phyloP scores from a whole-genome alignment of 2,329 filamentous ascomycete genomes.

The Ilyonectria robusta region DNA sequence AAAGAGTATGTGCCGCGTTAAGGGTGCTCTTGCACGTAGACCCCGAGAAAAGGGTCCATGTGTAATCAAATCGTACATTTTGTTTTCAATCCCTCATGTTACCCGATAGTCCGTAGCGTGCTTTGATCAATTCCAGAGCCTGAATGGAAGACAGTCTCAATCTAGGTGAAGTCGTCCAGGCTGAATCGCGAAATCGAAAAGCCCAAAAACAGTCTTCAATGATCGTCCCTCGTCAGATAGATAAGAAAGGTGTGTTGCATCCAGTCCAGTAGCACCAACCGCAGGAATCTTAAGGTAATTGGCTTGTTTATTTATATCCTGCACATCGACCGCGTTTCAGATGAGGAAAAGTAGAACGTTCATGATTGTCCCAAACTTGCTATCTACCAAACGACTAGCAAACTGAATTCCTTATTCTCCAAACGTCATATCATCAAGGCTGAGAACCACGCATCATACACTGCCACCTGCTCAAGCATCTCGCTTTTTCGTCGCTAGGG shows the following conservation, averaged over 20 bases:
- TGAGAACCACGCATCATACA: background rate
- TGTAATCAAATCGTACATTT: no score
- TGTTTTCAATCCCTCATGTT: no score
- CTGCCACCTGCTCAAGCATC: background rate
- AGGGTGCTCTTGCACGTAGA: no score
- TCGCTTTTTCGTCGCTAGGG: conserved; percentile 13
- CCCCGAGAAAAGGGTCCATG: no score
- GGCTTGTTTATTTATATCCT: no score
- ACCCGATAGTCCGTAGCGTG: no score
- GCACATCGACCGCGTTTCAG: no score
- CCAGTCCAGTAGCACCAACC: no score
- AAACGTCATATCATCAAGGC: background rate
- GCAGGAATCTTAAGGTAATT: no score
- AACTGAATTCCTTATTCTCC: background rate
- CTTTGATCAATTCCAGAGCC: no score
- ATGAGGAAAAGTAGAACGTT: background rate
- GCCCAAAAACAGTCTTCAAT: conserved; percentile 10
- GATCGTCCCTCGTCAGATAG: conserved; percentile 9
- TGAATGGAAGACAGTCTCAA: background rate
- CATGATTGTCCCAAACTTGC: background rate
- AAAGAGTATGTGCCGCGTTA: no score
- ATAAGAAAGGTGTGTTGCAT: conserved; percentile 3
- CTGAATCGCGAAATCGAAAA: conserved; percentile 1
- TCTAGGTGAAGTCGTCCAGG: conserved; percentile 8
- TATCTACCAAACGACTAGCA: background rate